Evolutionary conservation across 148 eudicot species (phyloP), one percentile per base, ranked within the genome.

Genomic region (Silene uniflora): DNA sequence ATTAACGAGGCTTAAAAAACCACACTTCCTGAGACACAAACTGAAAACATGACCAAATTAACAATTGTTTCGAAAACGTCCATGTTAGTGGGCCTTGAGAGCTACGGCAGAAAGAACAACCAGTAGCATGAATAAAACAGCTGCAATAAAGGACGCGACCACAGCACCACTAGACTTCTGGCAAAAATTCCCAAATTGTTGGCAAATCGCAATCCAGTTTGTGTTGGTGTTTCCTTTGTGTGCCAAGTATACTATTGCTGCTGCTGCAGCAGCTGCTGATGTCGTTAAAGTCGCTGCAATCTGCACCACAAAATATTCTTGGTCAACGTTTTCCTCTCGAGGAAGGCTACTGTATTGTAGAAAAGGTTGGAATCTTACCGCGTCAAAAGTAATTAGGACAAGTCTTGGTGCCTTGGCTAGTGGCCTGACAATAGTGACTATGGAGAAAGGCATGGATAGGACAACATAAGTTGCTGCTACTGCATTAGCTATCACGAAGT

Each of bases 131-230:
- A 91, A 66, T 49, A 87, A 66, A 23, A 82, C 81, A 42, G 80
- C 84, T 2, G 84, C 78, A 24, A 89, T n/a, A 64, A 91, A 91
- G 1, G 97, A 77, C 4, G 86, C 93, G 54, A 91, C 90, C 72
- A 89, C 89, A 0, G 97, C 84, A 2, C 91, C 97, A 10, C 93
- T 89, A 12, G 77, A 68, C 75, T 79, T 79, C 73, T 84, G 87
- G 81, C 97, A 91, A 76, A 91, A 91, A 69, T 78, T 83, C 39
- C 72, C 81, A 73, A 89, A 91, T 70, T 91, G 90, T 39, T 89
- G 97, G 82, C 97, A 91, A 7, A 91, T 89, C 1, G 97, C 83
- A 0, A 84, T 81, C 97, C 97, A 91, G n/a, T 91, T 89, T n/a
- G 97, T 80, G 73, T 76, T 84, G 1, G 83, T 63, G 74, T 89